Conservation (phyloP, 2,329 filamentous ascomycete genomes). For the Monosporascus sp. region DNA sequence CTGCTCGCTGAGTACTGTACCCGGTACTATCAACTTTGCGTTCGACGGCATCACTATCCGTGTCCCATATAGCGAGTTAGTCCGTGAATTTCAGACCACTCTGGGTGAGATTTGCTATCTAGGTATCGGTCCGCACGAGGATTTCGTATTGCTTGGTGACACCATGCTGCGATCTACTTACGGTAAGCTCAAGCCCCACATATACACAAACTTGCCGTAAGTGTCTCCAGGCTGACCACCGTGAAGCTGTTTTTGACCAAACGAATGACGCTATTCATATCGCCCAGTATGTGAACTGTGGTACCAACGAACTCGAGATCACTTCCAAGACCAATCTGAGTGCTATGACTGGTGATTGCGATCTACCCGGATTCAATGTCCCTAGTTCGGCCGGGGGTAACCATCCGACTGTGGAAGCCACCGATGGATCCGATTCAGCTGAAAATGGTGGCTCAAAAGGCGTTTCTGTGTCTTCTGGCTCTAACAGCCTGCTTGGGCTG, state of each 20-base stretch:
- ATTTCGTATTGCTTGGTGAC: conserved; percentile 52
- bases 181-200: conserved; percentile 27
- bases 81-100: conserved; percentile 29
- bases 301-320: conserved; percentile 38
- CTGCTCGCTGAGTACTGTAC: conserved; percentile 35
- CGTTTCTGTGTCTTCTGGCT: not conserved
- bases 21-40: conserved; percentile 43
- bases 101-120: conserved; percentile 38
- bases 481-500: not conserved
- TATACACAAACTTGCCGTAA: not conserved
- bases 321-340: conserved; percentile 24
- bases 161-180: conserved; percentile 54
- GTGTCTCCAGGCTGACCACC: not conserved
- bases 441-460: not conserved
- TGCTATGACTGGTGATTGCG: conserved; percentile 21
- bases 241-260: conserved; percentile 46
- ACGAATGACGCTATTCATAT: conserved; percentile 44
- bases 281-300: conserved; percentile 48
- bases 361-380: conserved; percentile 8
- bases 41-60: conserved; percentile 44
- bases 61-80: conserved; percentile 46
- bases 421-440: not conserved
- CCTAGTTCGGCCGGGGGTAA: not conserved
- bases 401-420: not conserved
- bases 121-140: conserved; percentile 42